Evolutionary conservation across 495 filamentous ascomycete genomes (phyloP), one percentile per base, ranked within the genome.

Genomic region (Hypoxylon fragiforme): DNA sequence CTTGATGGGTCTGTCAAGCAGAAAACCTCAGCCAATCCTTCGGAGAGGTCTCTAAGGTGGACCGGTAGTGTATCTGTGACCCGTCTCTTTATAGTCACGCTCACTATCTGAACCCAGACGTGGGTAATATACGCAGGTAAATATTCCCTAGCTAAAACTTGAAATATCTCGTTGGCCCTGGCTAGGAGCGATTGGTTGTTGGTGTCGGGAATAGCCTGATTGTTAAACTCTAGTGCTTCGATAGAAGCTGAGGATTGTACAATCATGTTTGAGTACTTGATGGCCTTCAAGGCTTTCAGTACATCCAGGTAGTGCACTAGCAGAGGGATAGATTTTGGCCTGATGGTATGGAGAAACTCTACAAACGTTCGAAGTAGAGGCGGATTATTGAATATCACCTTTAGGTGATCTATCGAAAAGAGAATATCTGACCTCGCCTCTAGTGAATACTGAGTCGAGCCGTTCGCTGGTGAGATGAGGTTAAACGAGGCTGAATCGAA

Each of bases 21-120:
- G 57, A 90, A 91, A 0, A 87, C 85, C 61, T 91, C 87, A 0
- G 85, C 86, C 38, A 91, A 57, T 3, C 87, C 87, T 63, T 90
- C 86, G 2, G 85, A 84, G 8, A 85, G 73, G 58, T 75, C 80
- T 45, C 69, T 73, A 28, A 80, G 75, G 72, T 79, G 64, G 2
- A 71, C 59, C 16, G 81, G 74, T 20, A 83, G 64, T 1, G 77
- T 82, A 21, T 81, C 80, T 1, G 78, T 79, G 40, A 87, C 81
- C 32, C 81, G 67, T 28, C 72, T 75, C 39, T 77, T 77, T 18
- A 88, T 81, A 20, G 79, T 82, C 7, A 76, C 40, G 54, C 74
- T 81, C 21, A 85, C 82, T 8, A 74, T 77, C 48, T 81, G 76
- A 36, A 79, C 76, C 67, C 81, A 87, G 2, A 71, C 72, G 46